Evolutionary conservation across 1,284 basidiomycete species (phyloP), one percentile per base, ranked within the genome.

Genomic region (Volvariella volvacea): DNA sequence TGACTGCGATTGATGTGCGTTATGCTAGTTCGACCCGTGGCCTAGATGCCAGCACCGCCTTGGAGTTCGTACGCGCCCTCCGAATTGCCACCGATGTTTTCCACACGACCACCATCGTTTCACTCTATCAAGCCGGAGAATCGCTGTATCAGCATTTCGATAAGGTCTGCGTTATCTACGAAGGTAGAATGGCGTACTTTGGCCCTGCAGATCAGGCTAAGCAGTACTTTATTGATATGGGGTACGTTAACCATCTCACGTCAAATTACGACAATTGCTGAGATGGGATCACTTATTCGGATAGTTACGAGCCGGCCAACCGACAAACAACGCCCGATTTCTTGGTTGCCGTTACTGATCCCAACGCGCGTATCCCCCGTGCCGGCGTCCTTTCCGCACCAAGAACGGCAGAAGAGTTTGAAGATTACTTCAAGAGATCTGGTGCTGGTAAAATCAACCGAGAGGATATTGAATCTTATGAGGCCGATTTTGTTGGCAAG

Each of bases 61-160:
- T 86, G 14, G 77, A 82, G 56, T 85, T 77, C 50, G 74, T 74
- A 43, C 72, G 75, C 37, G 70, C 75, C 6, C 61, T 88, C 22
- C 76, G 83, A 4, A 72, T 78, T 3, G 68, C 76, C 3, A 80
- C 82, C 2, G 75, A 86, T 55, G 57, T 81, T 10, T 55, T 68
- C n/a, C 64, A 63, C 21, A 60, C 69, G 32, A 63, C 81, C 6
- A 79, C 77, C 21, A 68, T 87, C 39, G 78, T 84, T 17, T 78
- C 80, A 1, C 74, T 88, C 39, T 88, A 88, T 58, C 87, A 88
- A 64, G 80, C 76, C 37, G 75, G 70, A 47, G 80, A 78, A 52
- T 60, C 61, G 6, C 60, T 76, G 3, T 75, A 70, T 47, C 48
- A 74, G 6, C 62, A 63, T 40, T 88, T 88, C 48, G 80, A 87